Conservation (phyloP, 2,329 filamentous ascomycete species). For the Emergomyces africanus region DNA sequence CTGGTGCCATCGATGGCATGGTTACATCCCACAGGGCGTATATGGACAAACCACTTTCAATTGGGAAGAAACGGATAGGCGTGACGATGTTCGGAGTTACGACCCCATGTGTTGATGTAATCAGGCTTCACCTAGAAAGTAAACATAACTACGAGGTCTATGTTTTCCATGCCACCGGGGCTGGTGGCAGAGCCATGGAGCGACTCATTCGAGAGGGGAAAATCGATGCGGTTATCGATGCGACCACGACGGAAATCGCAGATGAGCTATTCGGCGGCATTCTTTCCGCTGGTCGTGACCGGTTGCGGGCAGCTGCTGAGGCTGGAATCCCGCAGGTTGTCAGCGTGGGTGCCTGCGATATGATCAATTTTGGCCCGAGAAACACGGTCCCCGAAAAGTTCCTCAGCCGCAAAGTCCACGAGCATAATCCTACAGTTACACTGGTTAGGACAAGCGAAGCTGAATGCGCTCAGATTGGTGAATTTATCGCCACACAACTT, state of each 20-base stretch:
- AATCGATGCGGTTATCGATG: constrained; percentile 54
- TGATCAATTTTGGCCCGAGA: constrained; percentile 51
- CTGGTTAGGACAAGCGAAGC: constrained; percentile 50
- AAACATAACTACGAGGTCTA: constrained; percentile 3
- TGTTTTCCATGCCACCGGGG: constrained; percentile 13
- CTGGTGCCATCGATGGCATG: constrained; percentile 48
- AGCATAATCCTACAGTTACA: constrained; percentile 55
- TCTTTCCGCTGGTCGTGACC: constrained; percentile 44
- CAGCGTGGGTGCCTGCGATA: constrained; percentile 45
- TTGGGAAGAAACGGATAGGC: constrained; percentile 39
- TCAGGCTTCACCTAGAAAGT: constrained; percentile 36
- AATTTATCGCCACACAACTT: constrained; percentile 44
- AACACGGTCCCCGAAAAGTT: constrained; percentile 45
- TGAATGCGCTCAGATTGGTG: constrained; percentile 45
- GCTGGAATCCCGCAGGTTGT: constrained; percentile 47
- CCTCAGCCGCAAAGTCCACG: constrained; percentile 39
- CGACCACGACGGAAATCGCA: constrained; percentile 59
- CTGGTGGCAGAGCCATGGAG: constrained; percentile 58
- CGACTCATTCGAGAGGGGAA: constrained; percentile 43
- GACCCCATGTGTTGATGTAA: constrained; percentile 48
- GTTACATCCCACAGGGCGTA: constrained; percentile 31
- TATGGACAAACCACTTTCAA: constrained; percentile 2
- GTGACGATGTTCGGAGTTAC: constrained; percentile 68
- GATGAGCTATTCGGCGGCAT: constrained; percentile 52
- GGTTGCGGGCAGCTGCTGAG: constrained; percentile 45